Base-by-base conservation (phyloP, 2,329 filamentous ascomycete genomes). In the Colletotrichum simmondsii region DNA sequence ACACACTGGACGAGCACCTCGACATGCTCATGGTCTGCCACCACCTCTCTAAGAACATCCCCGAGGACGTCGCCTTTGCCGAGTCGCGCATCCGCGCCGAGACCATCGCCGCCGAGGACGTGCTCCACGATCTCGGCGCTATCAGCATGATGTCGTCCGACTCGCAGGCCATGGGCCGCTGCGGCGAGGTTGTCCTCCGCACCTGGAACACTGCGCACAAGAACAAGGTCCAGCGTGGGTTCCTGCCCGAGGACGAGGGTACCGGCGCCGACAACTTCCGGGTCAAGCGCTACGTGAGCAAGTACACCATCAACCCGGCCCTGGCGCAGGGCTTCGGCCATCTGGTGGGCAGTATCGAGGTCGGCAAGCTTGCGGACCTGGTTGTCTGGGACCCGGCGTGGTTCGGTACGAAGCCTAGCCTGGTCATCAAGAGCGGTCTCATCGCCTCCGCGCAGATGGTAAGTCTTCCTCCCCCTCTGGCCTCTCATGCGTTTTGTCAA, bases 21-120 rank as follows among this genome's bases (percentile, higher is more conserved):
- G 96, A 98, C 85, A 98, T 98, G 96, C 86, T 98, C 59, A 98
- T 98, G 96, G 95, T 98, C 49, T 98, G 96, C 86, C 96, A 98
- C 82, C 96, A 98, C 80, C 87, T 98, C 11, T 95, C 92, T 65
- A 94, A 94, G 82, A 92, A 98, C 83, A 98, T 98, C 72, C 94
- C 95, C 71, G 96, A 98, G 84, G 96, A 98, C 80, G 93, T 98
- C 16, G 95, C 95, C 1, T 98, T 98, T 79, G 96, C 96, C 60
- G 96, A 98, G 85, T 95, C 92, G 46, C 94, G 96, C 52, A 98
- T 98, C 83, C 93, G 96, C 71, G 94, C 95, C 75, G 95, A 98
- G 85, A 98, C 96, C 46, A 98, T 98, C 79, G 96, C 95, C 0
- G 96, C 96, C 28, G 96, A 98, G 86, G 96, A 98, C 81, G 95